A percentile compares a stretch with the other conserved stretches of the same genome.
These are phyloP conservation scores for Pleurotus ostreatus DNA, from an alignment of 768 basidiomycete genomes.

Conservation along the genomic window DNA sequence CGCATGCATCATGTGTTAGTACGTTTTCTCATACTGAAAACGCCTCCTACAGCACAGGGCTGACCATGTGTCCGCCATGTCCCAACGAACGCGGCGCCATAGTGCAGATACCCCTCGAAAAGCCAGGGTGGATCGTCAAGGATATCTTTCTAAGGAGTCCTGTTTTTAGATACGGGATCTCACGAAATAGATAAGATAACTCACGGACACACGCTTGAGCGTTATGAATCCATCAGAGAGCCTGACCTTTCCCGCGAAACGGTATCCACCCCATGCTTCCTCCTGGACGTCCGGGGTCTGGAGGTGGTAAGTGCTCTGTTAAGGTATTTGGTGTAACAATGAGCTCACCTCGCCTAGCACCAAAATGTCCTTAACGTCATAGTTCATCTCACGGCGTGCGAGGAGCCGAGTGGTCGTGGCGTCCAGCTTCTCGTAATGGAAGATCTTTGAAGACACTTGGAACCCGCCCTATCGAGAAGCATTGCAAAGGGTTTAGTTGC, in stretches of 20 bases:
- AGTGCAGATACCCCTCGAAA: conserved; percentile 53
- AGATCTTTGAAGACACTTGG: conserved; percentile 7
- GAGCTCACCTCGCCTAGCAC: conserved; percentile 38
- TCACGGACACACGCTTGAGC: conserved; percentile 59
- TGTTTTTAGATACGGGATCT: conserved; percentile 3
- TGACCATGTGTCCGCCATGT: conserved; percentile 42
- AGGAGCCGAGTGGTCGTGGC: not conserved
- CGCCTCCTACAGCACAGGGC: conserved; percentile 37
- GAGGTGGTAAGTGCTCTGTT: not conserved
- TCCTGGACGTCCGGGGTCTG: conserved; percentile 54
- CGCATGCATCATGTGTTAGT: not conserved
- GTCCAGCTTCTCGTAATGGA: conserved; percentile 7
- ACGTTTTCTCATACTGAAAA: conserved; percentile 54
- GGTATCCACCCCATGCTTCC: conserved; percentile 64
- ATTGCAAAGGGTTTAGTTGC: not conserved
- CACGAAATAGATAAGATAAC: conserved; percentile 18
- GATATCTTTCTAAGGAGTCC: conserved; percentile 20
- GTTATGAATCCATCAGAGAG: conserved; percentile 52
- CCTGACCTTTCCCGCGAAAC: conserved; percentile 53
- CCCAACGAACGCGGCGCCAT: conserved; percentile 48
- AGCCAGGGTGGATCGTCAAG: conserved; percentile 43
- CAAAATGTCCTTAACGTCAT: conserved; percentile 26
- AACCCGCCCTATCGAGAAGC: conserved; percentile 14
- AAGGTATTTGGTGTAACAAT: not conserved
- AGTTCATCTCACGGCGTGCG: not conserved